Base-by-base conservation (phyloP, 2,329 filamentous ascomycete species). In the Monosporascus sp. region DNA sequence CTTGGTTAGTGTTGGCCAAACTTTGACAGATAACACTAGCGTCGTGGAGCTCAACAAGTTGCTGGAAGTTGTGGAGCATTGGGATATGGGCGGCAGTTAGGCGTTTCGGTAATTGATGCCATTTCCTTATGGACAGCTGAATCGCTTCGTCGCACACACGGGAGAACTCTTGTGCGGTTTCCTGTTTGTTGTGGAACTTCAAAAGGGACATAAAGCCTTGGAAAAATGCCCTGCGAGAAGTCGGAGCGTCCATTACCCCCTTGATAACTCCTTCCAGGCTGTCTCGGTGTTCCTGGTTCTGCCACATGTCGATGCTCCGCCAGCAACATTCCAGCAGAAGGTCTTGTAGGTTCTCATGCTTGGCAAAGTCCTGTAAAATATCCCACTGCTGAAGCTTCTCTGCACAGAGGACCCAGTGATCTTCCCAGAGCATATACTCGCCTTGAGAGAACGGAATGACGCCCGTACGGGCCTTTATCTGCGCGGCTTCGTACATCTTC, bases 361-460 rank as follows among this genome's bases (percentile, higher is more conserved):
- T 99, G 4, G 94, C 92, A 66, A 97, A 97, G 63, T 99, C 95
- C 57, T 91, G 91, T 37, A 99, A 73, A 53, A 99, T 93, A 64
- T 99, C 94, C 94, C 94, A 99, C 68, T 99, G 95, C 70, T 99
- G 95, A 46, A 99, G 79, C 73, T 99, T 99, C 73, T 97, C 91
- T 0, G 93, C 94, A 69, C 94, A 99, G 49, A 97, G 81, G 43
- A 99, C 87, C 94, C 94, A 99, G 64, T 99, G 95, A 67, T 99
- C 94, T 72, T 99, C 94, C 94, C 94, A 99, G 1, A 99, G 81
- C 83, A 96, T 97, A 72, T 99, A 99, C 71, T 99, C 94, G 35
- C 87, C 91, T 63, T 95, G 89, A 1, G 93, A 96, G 70, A 97
- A 97, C 0, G 94, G 93, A 56, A 97, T 85, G n/a, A 93, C 90